phyloP scores from a whole-genome alignment of 495 filamentous ascomycete genomes.

The Aspergillus cavernicola region DNA sequence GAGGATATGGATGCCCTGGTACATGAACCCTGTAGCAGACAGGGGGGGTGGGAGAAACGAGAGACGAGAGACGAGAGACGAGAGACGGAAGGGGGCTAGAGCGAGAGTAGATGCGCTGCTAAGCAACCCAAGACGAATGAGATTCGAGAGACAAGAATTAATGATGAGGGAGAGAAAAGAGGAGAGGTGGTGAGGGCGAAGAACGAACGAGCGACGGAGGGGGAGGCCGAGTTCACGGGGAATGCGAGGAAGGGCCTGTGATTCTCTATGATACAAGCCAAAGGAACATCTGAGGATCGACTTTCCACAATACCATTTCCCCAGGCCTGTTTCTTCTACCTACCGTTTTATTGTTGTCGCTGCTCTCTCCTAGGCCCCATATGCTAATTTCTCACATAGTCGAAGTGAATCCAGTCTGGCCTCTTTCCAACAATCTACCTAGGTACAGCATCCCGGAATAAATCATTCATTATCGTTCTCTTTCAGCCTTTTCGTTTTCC shows the following conservation, averaged over 20 bases:
- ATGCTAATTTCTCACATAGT: too few species aligned
- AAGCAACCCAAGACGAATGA: neutral
- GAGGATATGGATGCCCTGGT: slow-evolving; percentile 11
- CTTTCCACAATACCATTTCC: too few species aligned
- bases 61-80: neutral
- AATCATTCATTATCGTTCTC: neutral
- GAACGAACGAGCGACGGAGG: neutral
- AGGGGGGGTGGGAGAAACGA: slow-evolving; percentile 1
- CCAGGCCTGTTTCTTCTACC: too few species aligned
- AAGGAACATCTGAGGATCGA: neutral
- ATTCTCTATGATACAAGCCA: slow-evolving; percentile 9
- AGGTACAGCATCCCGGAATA: too few species aligned
- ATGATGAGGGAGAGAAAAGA: neutral
- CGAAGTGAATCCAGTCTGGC: neutral
- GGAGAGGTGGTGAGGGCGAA: neutral
- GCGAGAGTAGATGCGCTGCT: neutral
- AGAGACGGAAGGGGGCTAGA: neutral
- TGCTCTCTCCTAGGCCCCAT: too few species aligned
- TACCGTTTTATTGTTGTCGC: too few species aligned
- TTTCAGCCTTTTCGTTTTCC: neutral
- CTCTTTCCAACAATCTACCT: neutral
- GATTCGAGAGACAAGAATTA: neutral
- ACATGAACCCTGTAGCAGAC: slow-evolving; percentile 11
- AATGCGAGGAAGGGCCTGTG: neutral
- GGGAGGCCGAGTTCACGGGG: neutral